Percentiles rank a stretch among this genome's conserved stretches.
Evolutionary conservation across 2,329 filamentous ascomycete genomes (phyloP).

Genomic region (Immersiporthe knoxdaviesiana): DNA sequence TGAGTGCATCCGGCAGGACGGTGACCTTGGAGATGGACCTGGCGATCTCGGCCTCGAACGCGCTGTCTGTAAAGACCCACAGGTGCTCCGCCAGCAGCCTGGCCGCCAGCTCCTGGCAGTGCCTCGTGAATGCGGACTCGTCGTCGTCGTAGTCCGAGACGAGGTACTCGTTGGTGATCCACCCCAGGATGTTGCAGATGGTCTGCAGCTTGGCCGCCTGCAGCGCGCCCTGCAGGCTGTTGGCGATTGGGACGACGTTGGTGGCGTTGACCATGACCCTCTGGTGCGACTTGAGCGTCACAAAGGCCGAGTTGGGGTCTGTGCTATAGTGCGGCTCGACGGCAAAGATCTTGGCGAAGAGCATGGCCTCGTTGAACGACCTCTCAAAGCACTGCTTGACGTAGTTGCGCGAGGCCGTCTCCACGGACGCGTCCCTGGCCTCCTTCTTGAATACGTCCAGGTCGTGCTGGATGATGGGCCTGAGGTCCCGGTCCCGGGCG

Average conservation of each 20-base stretch:
- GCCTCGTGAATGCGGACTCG: constrained; percentile 53
- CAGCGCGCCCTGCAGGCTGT: constrained; percentile 52
- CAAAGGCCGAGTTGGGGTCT: constrained; percentile 54
- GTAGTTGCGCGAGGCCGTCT: constrained; percentile 60
- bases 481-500: constrained; percentile 57
- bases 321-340: constrained; percentile 58
- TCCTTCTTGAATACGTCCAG: constrained; percentile 59
- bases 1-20: constrained; percentile 52
- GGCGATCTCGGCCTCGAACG: constrained; percentile 59
- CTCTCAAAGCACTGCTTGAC: constrained; percentile 65
- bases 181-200: constrained; percentile 59
- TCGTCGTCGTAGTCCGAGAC: constrained; percentile 61
- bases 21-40: constrained; percentile 57
- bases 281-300: constrained; percentile 52
- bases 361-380: constrained; percentile 56
- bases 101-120: constrained; percentile 60
- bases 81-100: constrained; percentile 59
- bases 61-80: constrained; percentile 59
- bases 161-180: constrained; percentile 62
- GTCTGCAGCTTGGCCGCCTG: constrained; percentile 52
- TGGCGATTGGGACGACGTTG: constrained; percentile 57
- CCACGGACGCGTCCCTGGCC: constrained; percentile 51
- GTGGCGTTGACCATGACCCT: constrained; percentile 57
- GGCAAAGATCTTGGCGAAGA: constrained; percentile 60
- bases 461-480: constrained; percentile 56